Evolutionary conservation across 495 filamentous ascomycete genomes (phyloP), one percentile per base, ranked within the genome.

Genomic region (Tuber magnatum): DNA sequence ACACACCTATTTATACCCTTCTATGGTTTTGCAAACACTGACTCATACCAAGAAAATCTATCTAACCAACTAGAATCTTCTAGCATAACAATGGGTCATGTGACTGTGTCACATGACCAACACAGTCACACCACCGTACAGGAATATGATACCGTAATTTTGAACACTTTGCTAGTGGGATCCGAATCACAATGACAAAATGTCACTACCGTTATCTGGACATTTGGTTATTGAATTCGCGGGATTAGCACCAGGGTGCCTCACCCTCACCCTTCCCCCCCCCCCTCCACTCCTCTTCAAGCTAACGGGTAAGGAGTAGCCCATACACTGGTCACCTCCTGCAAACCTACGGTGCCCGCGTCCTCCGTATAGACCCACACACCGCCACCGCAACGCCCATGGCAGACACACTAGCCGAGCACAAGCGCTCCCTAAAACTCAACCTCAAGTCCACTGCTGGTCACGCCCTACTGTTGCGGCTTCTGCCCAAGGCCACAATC

Each of bases 311-410:
- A 46, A n/a, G 22, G 39, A 40, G 69, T 92, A 93, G 91, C 51
- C 94, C 94, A 28, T 98, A 95, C 83, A 90, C 93, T 46, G 94
- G 93, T 76, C 88, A 97, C 71, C 89, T 98, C 40, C 90, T 97
- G 73, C 89, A 93, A 80, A 93, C 97, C 84, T 93, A 91, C 76
- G 94, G 94, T 77, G 94, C 94, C 71, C 88, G 88, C 24, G 92
- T 97, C 77, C 88, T 98, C 41, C 92, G 94, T 76, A 88, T 98
- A 83, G 94, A 98, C 85, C 91, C 94, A 76, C 85, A 79, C 75
- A 83, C 80, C 3, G 51, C 73, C 51, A 78, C 76, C 75, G 82
- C 82, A 6, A 76, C 81, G 32, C 86, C 89, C 7, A 88, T 90
- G 2, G 74, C 82, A 0, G 94, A 98, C 85, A 86, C 88, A 71